A percentile compares a stretch with the other conserved stretches of the same genome.
Evolutionary conservation across 2,329 filamentous ascomycete genomes (phyloP).

Genomic region (Domatiomyces globalis): DNA sequence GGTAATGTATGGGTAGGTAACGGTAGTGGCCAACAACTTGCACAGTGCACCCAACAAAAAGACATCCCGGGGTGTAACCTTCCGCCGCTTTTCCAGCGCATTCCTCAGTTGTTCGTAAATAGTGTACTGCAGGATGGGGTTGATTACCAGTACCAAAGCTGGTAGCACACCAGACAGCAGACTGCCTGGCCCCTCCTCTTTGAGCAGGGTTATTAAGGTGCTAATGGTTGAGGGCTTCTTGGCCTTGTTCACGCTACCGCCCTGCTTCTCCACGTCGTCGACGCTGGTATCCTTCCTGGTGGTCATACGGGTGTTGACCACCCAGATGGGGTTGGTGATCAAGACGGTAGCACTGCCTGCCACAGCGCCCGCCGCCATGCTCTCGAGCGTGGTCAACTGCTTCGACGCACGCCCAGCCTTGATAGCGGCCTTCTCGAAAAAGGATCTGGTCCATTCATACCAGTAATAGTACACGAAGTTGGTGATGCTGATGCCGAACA

Average conservation of each 20-base stretch:
- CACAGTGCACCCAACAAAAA: conserved; percentile 86
- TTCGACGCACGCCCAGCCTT: conserved; percentile 58
- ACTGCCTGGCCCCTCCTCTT: conserved; percentile 67
- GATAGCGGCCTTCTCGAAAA: conserved; percentile 62
- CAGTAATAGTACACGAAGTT: conserved; percentile 99
- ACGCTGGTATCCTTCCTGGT: conserved; percentile 55
- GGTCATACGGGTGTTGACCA: conserved; percentile 96
- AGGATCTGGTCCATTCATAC: conserved; percentile 92
- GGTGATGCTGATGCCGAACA: conserved; percentile 95
- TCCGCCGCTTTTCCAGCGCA: conserved; percentile 57
- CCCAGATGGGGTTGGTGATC: conserved; percentile 98
- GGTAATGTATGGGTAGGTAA: conserved; percentile 98
- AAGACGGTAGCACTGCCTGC: conserved; percentile 89
- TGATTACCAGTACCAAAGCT: conserved; percentile 86
- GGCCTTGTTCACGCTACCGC: conserved; percentile 27
- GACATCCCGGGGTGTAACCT: conserved; percentile 70
- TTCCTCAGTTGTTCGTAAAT: conserved; percentile 99
- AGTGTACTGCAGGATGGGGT: conserved; percentile 96
- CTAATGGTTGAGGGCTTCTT: conserved; percentile 60
- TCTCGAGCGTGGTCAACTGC: conserved; percentile 81
- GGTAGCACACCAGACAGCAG: conserved; percentile 89
- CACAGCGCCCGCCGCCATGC: conserved; percentile 87
- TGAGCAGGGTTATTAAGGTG: conserved; percentile 66
- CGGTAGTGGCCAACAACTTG: conserved; percentile 82
- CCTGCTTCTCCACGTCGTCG: conserved; percentile 28